Conservation (phyloP, 1,284 basidiomycete species). For the Ganoderma lingzhi region DNA sequence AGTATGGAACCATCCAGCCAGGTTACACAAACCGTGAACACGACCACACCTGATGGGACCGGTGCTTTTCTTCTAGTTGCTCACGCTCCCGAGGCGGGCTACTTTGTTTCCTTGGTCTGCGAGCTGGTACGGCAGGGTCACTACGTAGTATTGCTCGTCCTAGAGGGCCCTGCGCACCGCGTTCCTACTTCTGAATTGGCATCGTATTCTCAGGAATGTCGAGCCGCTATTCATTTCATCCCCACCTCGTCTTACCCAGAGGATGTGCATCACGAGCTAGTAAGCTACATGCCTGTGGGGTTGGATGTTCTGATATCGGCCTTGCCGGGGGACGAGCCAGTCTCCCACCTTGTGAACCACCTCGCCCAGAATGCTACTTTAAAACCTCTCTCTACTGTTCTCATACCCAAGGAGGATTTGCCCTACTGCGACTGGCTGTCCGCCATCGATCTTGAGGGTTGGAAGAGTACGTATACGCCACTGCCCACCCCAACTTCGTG, state of each 20-base stretch:
- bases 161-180: conserved; percentile 17
- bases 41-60: conserved; percentile 2
- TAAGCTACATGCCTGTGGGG: conserved; percentile 4
- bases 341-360: neutral
- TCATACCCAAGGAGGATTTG: conserved; percentile 61
- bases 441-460: conserved; percentile 61
- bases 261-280: neutral
- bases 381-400: conserved; percentile 33
- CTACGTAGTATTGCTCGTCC: conserved; percentile 28
- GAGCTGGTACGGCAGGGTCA: conserved; percentile 49
- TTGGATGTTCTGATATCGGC: conserved; percentile 34
- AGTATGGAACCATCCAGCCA: neutral
- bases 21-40: neutral
- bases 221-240: neutral
- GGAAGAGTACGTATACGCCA: conserved; percentile 52
- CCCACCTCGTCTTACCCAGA: neutral
- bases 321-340: neutral
- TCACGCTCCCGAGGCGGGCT: conserved; percentile 49
- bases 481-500: neutral
- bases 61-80: conserved; percentile 49
- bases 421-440: conserved; percentile 71
- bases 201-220: neutral
- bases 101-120: conserved; percentile 55
- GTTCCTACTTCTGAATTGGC: conserved; percentile 17
- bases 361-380: neutral